Evolutionary conservation across 352 stramenopile genomes (phyloP), one percentile per base, ranked within the genome.

Genomic region (Globisporangium splendens): DNA sequence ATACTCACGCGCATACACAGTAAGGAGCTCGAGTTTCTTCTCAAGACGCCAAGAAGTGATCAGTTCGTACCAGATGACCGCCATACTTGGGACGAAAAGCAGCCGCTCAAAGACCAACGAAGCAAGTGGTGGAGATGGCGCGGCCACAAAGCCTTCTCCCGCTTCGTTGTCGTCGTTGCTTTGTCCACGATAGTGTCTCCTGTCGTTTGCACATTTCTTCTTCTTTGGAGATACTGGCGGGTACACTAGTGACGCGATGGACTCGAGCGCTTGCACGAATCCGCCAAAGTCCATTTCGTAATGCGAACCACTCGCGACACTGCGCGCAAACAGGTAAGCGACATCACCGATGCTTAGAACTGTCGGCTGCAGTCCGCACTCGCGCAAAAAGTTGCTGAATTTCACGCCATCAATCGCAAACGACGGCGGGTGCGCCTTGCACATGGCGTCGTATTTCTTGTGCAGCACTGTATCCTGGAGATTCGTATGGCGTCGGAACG

Each of bases 371-470:
- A 90, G 58, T 0, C 62, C 62, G 41, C 77, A 81, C 52, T 91
- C 81, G 2, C 83, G 83, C 12, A 93, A 53, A 8, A 91, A 59
- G 43, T 88, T 89, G 54, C 77, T 84, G 61, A 93, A 93, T 50
- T 93, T 93, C 60, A 91, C 73, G 48, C 81, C 81, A 50, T 93
- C 83, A 21, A 89, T 67, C 1, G 69, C 24, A 10, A 31, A 4
- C 12, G 68, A 70, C 5, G 71, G 68, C 10, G 83, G 83, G 42
- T 87, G 77, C 10, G 76, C 79, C 15, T 59, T 63, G 14, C 81
- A 79, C 13, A 93, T 51, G 8, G 69, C 50, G 8, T 76, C 64
- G 28, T 73, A 93, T 22, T 74, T 73, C 18, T 63, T 47, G 0
- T 56, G 64, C n/a, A 93, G 24, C 1, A 91, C 42, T 7, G 42